phyloP scores from a whole-genome alignment of 108 stramenopile genomes.

The Phaeodactylum tricornutum region DNA sequence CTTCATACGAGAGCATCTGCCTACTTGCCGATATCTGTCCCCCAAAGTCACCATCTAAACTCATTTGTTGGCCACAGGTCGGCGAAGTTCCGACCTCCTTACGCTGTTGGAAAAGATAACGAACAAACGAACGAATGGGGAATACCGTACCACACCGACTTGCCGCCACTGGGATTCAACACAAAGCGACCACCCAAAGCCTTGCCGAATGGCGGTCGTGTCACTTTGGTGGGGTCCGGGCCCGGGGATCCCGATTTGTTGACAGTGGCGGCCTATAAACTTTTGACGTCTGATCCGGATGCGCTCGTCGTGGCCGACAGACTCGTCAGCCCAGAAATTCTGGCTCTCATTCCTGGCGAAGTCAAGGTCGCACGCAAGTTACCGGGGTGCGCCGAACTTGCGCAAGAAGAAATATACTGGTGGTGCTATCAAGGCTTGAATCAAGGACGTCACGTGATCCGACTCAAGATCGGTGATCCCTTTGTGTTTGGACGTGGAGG shows the following conservation, averaged over 20 bases:
- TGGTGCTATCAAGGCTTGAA: conserved; percentile 79
- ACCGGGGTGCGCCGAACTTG: conserved; percentile 91
- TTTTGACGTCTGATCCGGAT: conserved; percentile 41
- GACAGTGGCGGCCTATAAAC: conserved; percentile 74
- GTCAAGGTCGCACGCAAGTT: conserved; percentile 80
- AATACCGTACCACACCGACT: conserved; percentile 17
- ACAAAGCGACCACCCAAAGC: not conserved
- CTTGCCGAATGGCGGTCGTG: conserved; percentile 43
- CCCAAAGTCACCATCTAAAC: too few species aligned
- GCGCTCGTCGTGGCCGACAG: conserved; percentile 89
- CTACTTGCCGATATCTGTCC: too few species aligned
- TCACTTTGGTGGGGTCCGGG: conserved; percentile 85
- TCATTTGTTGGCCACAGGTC: too few species aligned
- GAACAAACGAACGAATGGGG: conserved; percentile 44
- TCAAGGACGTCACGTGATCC: conserved; percentile 82
- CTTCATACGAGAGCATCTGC: too few species aligned
- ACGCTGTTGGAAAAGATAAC: too few species aligned
- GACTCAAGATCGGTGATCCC: conserved; percentile 98
- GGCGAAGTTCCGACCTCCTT: too few species aligned
- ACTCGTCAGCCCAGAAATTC: conserved; percentile 82
- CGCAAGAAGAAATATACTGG: conserved; percentile 90
- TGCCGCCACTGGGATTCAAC: conserved; percentile 15
- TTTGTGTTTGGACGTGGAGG: conserved; percentile 97
- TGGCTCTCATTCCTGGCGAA: conserved; percentile 64
- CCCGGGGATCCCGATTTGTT: conserved; percentile 93